phyloP scores from a whole-genome alignment of 2,329 filamentous ascomycete genomes.

The Geosmithia putterillii region DNA sequence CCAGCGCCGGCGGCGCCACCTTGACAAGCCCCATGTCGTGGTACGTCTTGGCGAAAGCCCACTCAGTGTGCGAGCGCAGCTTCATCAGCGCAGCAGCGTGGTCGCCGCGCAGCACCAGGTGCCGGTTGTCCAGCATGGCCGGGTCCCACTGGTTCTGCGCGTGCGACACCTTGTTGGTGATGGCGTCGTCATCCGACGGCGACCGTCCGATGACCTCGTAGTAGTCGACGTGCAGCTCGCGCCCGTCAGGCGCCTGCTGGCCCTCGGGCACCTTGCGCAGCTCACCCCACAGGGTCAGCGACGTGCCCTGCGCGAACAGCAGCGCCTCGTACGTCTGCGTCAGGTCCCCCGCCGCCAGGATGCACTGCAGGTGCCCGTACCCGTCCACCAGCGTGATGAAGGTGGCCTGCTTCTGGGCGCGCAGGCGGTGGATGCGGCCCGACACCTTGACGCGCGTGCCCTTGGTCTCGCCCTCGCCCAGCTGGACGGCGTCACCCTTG shows the following conservation, averaged over 20 bases:
- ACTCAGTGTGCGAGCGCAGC: constrained; percentile 69
- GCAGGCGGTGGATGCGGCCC: constrained; percentile 71
- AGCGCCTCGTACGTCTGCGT: constrained; percentile 87
- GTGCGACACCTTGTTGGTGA: constrained; percentile 60
- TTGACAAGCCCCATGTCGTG: constrained; percentile 67
- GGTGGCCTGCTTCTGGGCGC: constrained; percentile 70
- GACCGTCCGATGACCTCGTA: constrained; percentile 70
- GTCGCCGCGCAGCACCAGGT: constrained; percentile 77
- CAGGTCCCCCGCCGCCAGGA: constrained; percentile 59
- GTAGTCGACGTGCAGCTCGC: constrained; percentile 85
- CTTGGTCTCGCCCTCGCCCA: constrained; percentile 36
- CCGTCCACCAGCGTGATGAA: constrained; percentile 80
- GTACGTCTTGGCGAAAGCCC: constrained; percentile 69
- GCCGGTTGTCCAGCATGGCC: constrained; percentile 67
- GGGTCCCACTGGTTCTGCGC: constrained; percentile 38
- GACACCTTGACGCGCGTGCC: constrained; percentile 56
- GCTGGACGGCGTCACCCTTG: constrained; percentile 45
- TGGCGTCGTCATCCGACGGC: constrained; percentile 77
- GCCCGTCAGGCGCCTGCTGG: constrained; percentile 67
- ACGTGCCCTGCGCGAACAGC: constrained; percentile 77
- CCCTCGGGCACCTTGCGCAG: constrained; percentile 70
- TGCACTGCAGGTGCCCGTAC: constrained; percentile 66
- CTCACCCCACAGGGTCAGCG: constrained; percentile 72
- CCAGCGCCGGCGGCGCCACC: constrained; percentile 79
- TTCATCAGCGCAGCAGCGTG: constrained; percentile 76